Evolutionary conservation across 176 grass and related monocot species (phyloP), one percentile per base, ranked within the genome.

Genomic region (Thalia dealbata): DNA sequence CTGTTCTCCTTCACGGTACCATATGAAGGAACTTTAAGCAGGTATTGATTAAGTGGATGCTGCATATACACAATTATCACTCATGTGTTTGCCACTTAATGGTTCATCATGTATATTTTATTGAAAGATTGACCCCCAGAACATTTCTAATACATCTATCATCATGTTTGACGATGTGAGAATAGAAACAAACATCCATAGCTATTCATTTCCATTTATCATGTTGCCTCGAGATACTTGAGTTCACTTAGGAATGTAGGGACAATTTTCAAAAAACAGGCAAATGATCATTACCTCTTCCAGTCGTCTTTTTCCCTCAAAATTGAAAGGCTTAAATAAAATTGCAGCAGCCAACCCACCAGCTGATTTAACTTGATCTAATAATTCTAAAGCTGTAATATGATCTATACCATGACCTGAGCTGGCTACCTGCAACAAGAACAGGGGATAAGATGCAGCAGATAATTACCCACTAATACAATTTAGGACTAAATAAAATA

Each of bases 301-400:
- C 80, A 84, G 89, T 15, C 89, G 90, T 75, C 81, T 92, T 86
- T 89, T 80, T 80, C 89, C 93, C 81, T 97, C 93, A 46, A 97
- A 97, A 78, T 81, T 86, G 71, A 97, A 97, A 38, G 93, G 93
- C 78, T 92, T 83, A 80, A 97, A 76, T 81, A 92, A 80, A 78
- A 97, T 90, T 32, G 93, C 92, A 55, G 82, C 78, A 75, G 93
- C 80, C 74, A 97, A 73, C 52, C 84, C 84, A 73, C 88, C 85
- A 42, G 83, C 69, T 67, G 85, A 92, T 84, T 92, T 97, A 27
- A 90, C 74, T 68, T 66, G 64, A 52, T 73, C 78, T 71, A 97
- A 81, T 84, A 97, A 81, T n/a, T 92, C 85, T 78, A 85, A 67
- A 68, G 87, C 89, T 61, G 78, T 80, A 81, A 88, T 82, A 88